These are phyloP conservation scores for Chrysochromulina parva DNA, from an alignment of 78 protist species.

Conservation along the genomic window DNA sequence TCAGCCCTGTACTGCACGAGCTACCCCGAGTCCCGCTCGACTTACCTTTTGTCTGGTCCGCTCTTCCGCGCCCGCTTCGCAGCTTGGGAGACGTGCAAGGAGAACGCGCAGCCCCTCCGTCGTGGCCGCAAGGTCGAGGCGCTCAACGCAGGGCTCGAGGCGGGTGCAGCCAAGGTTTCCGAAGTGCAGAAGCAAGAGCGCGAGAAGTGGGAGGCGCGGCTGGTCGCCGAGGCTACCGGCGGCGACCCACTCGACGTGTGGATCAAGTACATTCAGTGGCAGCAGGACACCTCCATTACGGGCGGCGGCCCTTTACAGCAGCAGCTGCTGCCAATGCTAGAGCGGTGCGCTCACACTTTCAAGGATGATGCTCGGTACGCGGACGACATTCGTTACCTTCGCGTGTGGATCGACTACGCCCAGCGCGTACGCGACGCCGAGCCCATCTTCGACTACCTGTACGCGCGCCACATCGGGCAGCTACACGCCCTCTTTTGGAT, in stretches of 20 bases:
- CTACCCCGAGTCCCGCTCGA: too few relatives aligned
- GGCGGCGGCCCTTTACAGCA: neutral
- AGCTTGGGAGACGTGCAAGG: neutral
- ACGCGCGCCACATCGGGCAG: neutral
- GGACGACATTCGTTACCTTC: neutral
- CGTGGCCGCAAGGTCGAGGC: neutral
- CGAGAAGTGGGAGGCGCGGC: too few relatives aligned
- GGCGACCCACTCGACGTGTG: constrained; percentile 1
- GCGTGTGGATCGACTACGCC: neutral
- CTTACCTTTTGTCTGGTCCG: too few relatives aligned
- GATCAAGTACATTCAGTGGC: neutral
- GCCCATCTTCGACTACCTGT: neutral
- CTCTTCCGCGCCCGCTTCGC: too few relatives aligned
- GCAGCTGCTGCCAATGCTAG: neutral
- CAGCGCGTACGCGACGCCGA: neutral
- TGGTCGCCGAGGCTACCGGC: neutral
- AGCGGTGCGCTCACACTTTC: neutral
- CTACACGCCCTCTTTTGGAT: neutral
- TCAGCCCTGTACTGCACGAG: too few relatives aligned
- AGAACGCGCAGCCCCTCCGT: neutral
- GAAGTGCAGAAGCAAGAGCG: too few relatives aligned
- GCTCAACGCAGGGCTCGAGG: neutral
- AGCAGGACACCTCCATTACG: neutral
- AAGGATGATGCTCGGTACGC: neutral
- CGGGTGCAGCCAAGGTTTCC: neutral